Evolutionary conservation across 2,329 filamentous ascomycete genomes (phyloP).

Genomic region (Nemania sp.): DNA sequence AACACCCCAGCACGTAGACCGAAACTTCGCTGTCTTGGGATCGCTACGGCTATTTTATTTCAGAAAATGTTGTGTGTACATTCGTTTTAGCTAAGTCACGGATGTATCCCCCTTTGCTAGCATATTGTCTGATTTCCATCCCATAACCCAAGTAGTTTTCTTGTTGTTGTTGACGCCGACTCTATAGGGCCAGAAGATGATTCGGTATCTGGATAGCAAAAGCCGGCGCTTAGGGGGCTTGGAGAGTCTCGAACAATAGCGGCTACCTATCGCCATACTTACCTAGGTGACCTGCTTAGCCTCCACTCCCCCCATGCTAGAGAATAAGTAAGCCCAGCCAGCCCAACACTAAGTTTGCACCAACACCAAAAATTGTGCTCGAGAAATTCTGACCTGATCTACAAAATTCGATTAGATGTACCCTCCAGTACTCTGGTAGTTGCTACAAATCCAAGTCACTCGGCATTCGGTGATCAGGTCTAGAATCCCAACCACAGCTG

Average conservation of each 20-base stretch:
- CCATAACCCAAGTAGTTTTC: neutral
- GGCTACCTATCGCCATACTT: neutral
- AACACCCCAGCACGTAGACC: neutral
- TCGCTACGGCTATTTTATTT: too few relatives aligned
- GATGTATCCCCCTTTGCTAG: neutral
- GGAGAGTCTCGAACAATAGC: neutral
- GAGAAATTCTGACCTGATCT: neutral
- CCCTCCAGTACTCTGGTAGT: neutral
- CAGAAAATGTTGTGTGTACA: neutral
- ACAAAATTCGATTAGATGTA: neutral
- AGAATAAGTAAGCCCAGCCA: neutral
- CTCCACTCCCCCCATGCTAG: neutral
- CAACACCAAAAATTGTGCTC: neutral
- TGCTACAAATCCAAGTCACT: neutral
- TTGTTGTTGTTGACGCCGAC: neutral
- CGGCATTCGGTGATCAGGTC: slow-evolving; percentile 7
- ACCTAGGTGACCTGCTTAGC: neutral
- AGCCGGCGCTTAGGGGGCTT: neutral
- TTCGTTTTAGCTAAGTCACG: neutral
- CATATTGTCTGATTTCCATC: neutral
- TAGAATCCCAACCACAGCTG: neutral
- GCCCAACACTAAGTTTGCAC: neutral
- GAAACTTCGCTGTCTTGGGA: neutral
- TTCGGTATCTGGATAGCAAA: neutral
- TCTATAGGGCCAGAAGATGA: neutral